phyloP scores from a whole-genome alignment of 371 early-diverging fungal genomes.

The Mucor mucedo region DNA sequence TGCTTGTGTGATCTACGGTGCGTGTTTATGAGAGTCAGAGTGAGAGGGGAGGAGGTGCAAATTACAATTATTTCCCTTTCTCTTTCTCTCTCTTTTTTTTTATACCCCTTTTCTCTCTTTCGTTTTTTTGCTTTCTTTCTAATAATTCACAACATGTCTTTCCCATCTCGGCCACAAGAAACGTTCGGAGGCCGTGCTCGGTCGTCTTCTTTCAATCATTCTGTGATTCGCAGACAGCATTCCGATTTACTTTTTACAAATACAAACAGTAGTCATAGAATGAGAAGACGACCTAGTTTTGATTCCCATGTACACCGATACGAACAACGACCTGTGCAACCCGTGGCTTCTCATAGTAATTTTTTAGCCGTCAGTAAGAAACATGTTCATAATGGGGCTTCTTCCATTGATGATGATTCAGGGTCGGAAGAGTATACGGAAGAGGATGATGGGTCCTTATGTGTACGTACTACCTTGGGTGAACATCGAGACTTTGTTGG shows the following conservation, averaged over 20 bases:
- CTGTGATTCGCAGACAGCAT: slow-evolving; percentile 16
- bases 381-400: slow-evolving; percentile 14
- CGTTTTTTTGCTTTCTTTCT: too few species aligned
- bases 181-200: slow-evolving; percentile 6
- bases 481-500: not conserved
- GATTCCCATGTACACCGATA: slow-evolving; percentile 16
- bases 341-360: slow-evolving; percentile 17
- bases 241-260: slow-evolving; percentile 1
- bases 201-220: slow-evolving; percentile 29
- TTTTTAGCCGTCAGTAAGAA: slow-evolving; percentile 15
- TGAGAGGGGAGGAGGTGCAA: too few species aligned
- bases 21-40: too few species aligned
- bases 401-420: slow-evolving; percentile 28
- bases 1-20: too few species aligned
- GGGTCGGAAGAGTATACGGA: slow-evolving; percentile 23
- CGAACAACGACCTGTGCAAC: slow-evolving; percentile 2
- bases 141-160: not conserved
- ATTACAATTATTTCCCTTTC: too few species aligned
- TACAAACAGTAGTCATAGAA: not conserved
- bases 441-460: slow-evolving; percentile 20
- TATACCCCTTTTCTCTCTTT: not conserved
- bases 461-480: slow-evolving; percentile 1
- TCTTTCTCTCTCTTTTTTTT: too few species aligned
- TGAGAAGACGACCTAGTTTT: slow-evolving; percentile 29
- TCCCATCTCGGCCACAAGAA: not conserved